A percentile compares a stretch with the other conserved stretches of the same genome.
These are phyloP conservation scores for Fusarium palustre DNA, from an alignment of 2,329 filamentous ascomycete genomes.

Conservation along the genomic window DNA sequence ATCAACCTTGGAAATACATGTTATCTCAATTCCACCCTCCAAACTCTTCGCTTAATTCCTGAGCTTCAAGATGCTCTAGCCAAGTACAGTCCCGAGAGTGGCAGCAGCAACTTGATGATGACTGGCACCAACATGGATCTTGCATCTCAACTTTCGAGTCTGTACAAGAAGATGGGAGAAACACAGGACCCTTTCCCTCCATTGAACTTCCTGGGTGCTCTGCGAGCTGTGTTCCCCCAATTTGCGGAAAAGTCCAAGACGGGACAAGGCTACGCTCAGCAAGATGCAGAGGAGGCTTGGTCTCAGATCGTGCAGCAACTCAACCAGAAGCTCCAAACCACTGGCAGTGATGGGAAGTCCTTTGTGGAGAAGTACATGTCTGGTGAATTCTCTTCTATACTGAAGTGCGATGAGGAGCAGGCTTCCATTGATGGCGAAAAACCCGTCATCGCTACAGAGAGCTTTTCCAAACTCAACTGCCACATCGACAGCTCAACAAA, in stretches of 20 bases:
- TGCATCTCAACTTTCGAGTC: constrained; percentile 79
- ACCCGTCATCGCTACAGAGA: constrained; percentile 73
- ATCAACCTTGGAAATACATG: constrained; percentile 97
- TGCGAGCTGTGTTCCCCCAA: constrained; percentile 86
- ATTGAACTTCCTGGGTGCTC: constrained; percentile 81
- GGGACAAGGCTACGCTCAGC: constrained; percentile 90
- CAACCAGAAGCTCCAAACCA: constrained; percentile 79
- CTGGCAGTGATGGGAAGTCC: constrained; percentile 67
- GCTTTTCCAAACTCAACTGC: constrained; percentile 93
- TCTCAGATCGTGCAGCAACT: constrained; percentile 91
- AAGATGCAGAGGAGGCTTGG: constrained; percentile 99
- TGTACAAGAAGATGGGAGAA: constrained; percentile 90
- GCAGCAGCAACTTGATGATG: constrained; percentile 61
- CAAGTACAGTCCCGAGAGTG: constrained; percentile 60
- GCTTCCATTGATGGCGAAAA: constrained; percentile 81
- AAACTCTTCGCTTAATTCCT: constrained; percentile 87
- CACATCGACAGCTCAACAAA: constrained; percentile 91
- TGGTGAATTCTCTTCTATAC: constrained; percentile 80
- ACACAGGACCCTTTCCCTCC: constrained; percentile 91
- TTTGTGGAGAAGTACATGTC: constrained; percentile 94
- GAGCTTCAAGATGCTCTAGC: constrained; percentile 85
- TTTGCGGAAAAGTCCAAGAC: constrained; percentile 90
- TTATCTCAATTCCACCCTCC: constrained; percentile 98
- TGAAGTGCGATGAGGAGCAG: constrained; percentile 85
- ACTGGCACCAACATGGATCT: constrained; percentile 67